A percentile compares a stretch with the other conserved stretches of the same genome.
Conservation (phyloP, 805 yeast species). For the Metschnikowia henanensis region DNA sequence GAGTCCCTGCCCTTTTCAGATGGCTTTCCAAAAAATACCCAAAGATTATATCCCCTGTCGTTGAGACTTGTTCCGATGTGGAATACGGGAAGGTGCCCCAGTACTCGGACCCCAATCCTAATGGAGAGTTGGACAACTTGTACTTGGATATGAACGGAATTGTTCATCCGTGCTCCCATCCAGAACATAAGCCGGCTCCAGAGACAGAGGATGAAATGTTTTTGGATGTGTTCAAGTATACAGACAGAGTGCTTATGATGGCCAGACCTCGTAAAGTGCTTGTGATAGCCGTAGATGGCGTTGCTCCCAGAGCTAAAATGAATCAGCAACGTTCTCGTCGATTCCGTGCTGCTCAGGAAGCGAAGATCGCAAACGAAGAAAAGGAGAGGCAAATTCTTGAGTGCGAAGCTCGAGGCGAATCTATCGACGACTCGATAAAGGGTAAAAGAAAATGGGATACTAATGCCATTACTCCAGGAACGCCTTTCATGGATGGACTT, state of each 20-base stretch:
- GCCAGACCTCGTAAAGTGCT: constrained; percentile 93
- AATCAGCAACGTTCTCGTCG: constrained; percentile 95
- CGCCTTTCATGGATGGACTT: constrained; percentile 93
- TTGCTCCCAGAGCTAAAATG: constrained; percentile 98
- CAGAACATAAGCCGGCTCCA: constrained; percentile 95
- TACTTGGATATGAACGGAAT: constrained; percentile 99
- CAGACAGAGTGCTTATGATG: constrained; percentile 88
- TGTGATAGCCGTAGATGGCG: constrained; percentile 98
- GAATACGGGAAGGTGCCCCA: constrained; percentile 26
- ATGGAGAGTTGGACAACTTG: constrained; percentile 92
- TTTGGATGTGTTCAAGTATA: constrained; percentile 87
- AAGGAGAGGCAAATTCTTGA: constrained; percentile 59
- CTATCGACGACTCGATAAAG: constrained; percentile 73
- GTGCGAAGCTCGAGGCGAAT: constrained; percentile 64
- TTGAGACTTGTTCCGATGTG: constrained; percentile 68
- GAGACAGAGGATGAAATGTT: constrained; percentile 97
- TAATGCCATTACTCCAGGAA: constrained; percentile 97
- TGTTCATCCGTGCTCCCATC: constrained; percentile 99
- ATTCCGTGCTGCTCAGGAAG: constrained; percentile 89
- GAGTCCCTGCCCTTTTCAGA: constrained; percentile 97
- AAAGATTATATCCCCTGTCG: constrained; percentile 86
- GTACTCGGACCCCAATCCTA: constrained; percentile 80
- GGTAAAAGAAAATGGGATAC: constrained; percentile 88
- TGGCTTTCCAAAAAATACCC: constrained; percentile 95
- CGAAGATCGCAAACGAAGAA: constrained; percentile 73